Percentiles rank a stretch among this genome's conserved stretches.
Conservation (phyloP, 441 rosid species). For the Dalechampia spathulata region DNA sequence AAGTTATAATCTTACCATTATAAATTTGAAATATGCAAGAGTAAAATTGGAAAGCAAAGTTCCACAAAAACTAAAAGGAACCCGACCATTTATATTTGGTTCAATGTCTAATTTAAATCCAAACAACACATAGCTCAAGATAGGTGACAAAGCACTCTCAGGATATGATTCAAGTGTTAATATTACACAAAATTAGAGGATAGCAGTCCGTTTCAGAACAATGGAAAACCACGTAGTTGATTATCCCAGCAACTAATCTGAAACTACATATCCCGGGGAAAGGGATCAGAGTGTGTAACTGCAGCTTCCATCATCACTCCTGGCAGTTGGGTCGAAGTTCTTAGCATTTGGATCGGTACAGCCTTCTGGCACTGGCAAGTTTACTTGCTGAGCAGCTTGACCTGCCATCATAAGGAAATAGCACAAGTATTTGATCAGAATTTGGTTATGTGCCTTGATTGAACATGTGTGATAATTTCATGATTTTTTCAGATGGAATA, state of each 20-base stretch:
- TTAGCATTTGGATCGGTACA: constrained; percentile 65
- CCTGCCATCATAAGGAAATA: constrained; percentile 35
- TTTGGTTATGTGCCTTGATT: too few relatives aligned
- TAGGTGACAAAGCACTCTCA: neutral
- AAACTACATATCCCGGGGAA: neutral
- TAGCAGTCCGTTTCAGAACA: constrained; percentile 4
- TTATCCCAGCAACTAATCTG: constrained; percentile 16
- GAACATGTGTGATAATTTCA: too few relatives aligned
- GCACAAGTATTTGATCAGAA: too few relatives aligned
- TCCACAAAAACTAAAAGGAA: too few relatives aligned
- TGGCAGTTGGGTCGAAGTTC: constrained; percentile 87
- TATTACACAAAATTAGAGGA: constrained; percentile 36
- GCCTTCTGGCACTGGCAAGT: constrained; percentile 71
- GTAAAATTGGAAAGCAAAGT: too few relatives aligned
- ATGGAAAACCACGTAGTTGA: neutral
- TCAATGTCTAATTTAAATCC: too few relatives aligned
- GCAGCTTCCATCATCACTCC: constrained; percentile 96
- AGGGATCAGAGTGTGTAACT: constrained; percentile 29
- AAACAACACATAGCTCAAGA: neutral
- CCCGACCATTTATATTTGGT: too few relatives aligned
- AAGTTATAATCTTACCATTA: too few relatives aligned
- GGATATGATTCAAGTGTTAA: neutral
- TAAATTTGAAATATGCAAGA: too few relatives aligned
- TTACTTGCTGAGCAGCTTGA: constrained; percentile 73
- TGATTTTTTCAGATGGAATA: too few relatives aligned